Percentiles rank a stretch among this genome's conserved stretches.
Evolutionary conservation across 495 filamentous ascomycete species (phyloP).

Genomic region (Pseudevernia furfuracea): DNA sequence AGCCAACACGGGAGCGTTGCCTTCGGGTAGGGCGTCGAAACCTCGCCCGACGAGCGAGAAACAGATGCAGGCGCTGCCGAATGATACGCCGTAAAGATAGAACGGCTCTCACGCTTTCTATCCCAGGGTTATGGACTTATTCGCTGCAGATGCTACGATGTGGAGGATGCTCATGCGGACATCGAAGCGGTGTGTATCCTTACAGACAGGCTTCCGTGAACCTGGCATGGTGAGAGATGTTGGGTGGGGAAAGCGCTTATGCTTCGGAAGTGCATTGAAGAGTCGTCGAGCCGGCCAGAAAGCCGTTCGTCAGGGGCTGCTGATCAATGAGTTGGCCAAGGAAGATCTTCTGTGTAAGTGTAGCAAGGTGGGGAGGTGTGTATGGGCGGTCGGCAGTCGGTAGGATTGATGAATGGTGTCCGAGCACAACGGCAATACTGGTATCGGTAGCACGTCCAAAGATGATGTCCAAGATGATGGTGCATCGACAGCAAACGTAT

Average conservation of each 20-base stretch:
- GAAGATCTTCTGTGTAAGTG: background rate
- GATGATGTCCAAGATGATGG: no score
- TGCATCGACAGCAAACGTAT: background rate
- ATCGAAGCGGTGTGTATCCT: background rate
- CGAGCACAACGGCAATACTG: background rate
- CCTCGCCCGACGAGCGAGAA: background rate
- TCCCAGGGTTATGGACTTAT: background rate
- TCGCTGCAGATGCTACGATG: background rate
- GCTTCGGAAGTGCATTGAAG: background rate
- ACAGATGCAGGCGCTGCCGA: constrained; percentile 5
- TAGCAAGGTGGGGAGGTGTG: background rate
- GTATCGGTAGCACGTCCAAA: background rate
- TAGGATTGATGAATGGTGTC: background rate
- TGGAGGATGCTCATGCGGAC: background rate
- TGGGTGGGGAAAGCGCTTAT: background rate
- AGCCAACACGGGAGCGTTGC: constrained; percentile 28
- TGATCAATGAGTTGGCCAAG: background rate
- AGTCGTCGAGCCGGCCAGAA: background rate
- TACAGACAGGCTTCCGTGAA: background rate
- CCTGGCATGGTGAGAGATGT: background rate
- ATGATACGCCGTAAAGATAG: constrained; percentile 4
- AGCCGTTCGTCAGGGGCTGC: background rate
- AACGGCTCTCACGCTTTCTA: background rate
- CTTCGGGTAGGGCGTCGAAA: background rate
- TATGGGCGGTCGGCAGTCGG: background rate